Conservation (phyloP, 2,329 filamentous ascomycete genomes). For the Curvularia verruculosa region DNA sequence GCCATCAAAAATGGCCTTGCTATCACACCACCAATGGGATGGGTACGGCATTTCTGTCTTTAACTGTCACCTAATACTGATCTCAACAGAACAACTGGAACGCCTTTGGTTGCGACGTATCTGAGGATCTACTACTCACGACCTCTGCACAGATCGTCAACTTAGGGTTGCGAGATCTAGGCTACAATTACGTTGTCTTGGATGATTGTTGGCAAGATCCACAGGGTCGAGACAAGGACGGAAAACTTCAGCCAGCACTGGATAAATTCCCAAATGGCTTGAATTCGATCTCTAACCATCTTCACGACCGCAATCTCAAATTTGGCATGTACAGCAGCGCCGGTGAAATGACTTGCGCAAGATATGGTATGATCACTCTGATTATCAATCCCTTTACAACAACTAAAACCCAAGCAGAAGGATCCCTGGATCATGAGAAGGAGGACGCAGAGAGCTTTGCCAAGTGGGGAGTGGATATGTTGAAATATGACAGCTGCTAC, state of each 20-base stretch:
- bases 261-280: slow-evolving; percentile 68
- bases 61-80: neutral
- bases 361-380: slow-evolving; percentile 52
- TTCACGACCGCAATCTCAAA: slow-evolving; percentile 58
- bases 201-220: slow-evolving; percentile 65
- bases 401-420: slow-evolving; percentile 21
- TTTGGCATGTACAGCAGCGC: slow-evolving; percentile 68
- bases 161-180: slow-evolving; percentile 37
- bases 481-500: slow-evolving; percentile 49
- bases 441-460: slow-evolving; percentile 38
- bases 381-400: neutral
- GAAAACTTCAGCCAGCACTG: slow-evolving; percentile 50
- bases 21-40: slow-evolving; percentile 32
- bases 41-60: slow-evolving; percentile 14
- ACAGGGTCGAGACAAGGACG: slow-evolving; percentile 53
- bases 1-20: slow-evolving; percentile 36
- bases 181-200: slow-evolving; percentile 59
- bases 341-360: slow-evolving; percentile 60
- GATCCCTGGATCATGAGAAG: slow-evolving; percentile 34
- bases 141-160: slow-evolving; percentile 32
- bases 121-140: slow-evolving; percentile 36
- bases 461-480: slow-evolving; percentile 45
- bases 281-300: slow-evolving; percentile 55
- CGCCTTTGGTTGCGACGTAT: slow-evolving; percentile 35
- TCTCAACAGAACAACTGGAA: slow-evolving; percentile 32